Percentiles rank a stretch among this genome's conserved stretches.
These are phyloP conservation scores for Sclerotinia glacialis DNA, from an alignment of 2,329 filamentous ascomycete genomes.

Conservation along the genomic window DNA sequence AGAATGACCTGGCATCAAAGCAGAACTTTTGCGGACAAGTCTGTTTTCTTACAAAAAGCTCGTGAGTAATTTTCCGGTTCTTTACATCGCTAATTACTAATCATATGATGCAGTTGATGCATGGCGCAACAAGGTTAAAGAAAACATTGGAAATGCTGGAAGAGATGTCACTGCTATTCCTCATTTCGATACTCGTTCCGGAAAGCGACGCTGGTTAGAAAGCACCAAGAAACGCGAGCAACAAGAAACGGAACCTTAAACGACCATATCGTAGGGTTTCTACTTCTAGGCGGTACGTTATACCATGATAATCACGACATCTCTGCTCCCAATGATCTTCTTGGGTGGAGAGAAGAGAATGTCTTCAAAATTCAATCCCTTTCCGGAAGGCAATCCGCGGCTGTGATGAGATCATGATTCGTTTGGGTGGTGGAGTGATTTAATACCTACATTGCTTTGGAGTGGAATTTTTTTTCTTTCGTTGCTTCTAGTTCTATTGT, in stretches of 20 bases:
- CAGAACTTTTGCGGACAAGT: constrained; percentile 81
- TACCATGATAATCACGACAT: background rate
- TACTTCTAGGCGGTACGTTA: background rate
- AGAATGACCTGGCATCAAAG: constrained; percentile 97
- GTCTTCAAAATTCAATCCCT: background rate
- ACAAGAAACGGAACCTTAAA: constrained; percentile 23
- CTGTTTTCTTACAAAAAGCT: constrained; percentile 85
- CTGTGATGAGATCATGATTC: constrained; percentile 1
- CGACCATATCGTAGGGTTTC: background rate
- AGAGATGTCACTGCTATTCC: constrained; percentile 71
- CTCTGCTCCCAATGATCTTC: background rate
- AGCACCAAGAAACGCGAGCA: constrained; percentile 45
- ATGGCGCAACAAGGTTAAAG: constrained; percentile 88
- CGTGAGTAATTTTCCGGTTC: constrained; percentile 56
- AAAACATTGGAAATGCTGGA: constrained; percentile 73
- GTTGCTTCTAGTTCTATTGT: background rate
- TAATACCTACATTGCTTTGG: background rate
- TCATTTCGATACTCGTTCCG: constrained; percentile 84
- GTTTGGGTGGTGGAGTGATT: background rate
- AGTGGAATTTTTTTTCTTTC: background rate
- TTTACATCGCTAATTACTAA: constrained; percentile 11
- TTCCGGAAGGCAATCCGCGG: background rate
- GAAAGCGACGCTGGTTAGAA: constrained; percentile 74
- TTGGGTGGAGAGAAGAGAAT: background rate
- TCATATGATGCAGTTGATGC: constrained; percentile 68